phyloP scores from a whole-genome alignment of 1,284 basidiomycete genomes.

The Marasmius tenuissimus region DNA sequence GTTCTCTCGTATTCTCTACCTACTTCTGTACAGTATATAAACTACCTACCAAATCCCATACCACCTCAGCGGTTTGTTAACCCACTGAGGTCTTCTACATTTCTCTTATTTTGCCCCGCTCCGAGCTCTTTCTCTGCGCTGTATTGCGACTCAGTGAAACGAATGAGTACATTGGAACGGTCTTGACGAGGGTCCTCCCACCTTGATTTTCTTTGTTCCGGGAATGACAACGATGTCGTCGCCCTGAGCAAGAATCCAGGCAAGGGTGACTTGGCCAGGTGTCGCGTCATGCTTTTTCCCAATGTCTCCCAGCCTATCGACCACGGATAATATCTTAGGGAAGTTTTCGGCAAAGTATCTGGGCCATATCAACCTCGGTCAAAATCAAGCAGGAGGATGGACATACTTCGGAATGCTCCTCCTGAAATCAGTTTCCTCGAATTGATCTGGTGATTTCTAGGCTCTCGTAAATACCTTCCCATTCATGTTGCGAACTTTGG shows the following conservation, averaged over 20 bases:
- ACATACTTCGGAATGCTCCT: constrained; percentile 31
- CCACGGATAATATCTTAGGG: constrained; percentile 39
- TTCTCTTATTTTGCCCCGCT: too few relatives aligned
- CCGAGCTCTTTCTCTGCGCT: too few relatives aligned
- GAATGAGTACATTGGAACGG: background rate
- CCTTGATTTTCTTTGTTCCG: constrained; percentile 28
- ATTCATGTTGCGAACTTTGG: too few relatives aligned
- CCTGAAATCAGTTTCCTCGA: constrained; percentile 50
- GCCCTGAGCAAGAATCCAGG: constrained; percentile 45
- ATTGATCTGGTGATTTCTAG: constrained; percentile 34
- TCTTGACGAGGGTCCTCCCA: background rate
- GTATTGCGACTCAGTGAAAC: too few relatives aligned
- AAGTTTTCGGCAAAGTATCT: constrained; percentile 35
- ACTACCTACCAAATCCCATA: too few relatives aligned
- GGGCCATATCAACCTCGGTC: too few relatives aligned
- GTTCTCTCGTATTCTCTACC: too few relatives aligned
- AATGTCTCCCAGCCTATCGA: constrained; percentile 32
- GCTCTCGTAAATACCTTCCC: too few relatives aligned
- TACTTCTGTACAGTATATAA: too few relatives aligned
- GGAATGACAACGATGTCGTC: constrained; percentile 42
- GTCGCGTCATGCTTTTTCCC: constrained; percentile 35
- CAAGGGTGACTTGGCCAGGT: constrained; percentile 42
- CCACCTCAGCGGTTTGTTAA: too few relatives aligned
- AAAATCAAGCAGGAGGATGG: too few relatives aligned
- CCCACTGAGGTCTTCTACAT: too few relatives aligned